Base-by-base conservation (phyloP, 495 filamentous ascomycete genomes). In the Stereocaulon alpinum region DNA sequence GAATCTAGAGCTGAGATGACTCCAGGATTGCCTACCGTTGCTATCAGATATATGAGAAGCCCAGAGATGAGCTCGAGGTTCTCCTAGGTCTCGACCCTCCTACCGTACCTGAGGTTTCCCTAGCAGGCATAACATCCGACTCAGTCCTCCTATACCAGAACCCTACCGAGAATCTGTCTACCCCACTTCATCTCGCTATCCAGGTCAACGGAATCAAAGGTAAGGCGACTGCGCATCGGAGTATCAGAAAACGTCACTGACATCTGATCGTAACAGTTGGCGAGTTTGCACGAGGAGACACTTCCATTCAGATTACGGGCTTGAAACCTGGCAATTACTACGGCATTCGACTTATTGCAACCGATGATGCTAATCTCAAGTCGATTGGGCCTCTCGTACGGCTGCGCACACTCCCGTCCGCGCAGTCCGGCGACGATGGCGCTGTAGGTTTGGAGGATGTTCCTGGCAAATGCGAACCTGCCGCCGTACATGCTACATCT, bases 1-100 rank as follows among this genome's bases (percentile, higher is more conserved):
- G 3, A 24, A 40, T 20, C 14, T 6, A 49, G 7, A 44, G 27
- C 18, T 40, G 32, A 49, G 17, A 47, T 11, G 1, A 20, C 17
- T 24, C 22, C 57, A 92, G 89, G 90, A 80, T 95, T 55, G 75
- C 86, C 12, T 84, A 85, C 65, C 86, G 91, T 58, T 85, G 87
- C 53, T 91, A 86, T 72, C 85, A 89, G 66, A 89, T 95, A 27
- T 61, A 62, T 30, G 43, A 55, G 18, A 64, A 64, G 40, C 88
- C 93, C 10, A 89, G 96, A 40, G 87, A 92, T 50, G 84, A 94
- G 44, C 81, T 98, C 40, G 89, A 96, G 59, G 84, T 85, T 64
- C 84, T 96, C 40, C 80, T 98, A 22, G 93, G 93, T 37, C 83
- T 96, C 62, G 94, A 98, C 64, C 88, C 96, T 22, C 93, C 93